Conservation (phyloP, 192 early-diverging fungal species). For the Radiomyces spectabilis region DNA sequence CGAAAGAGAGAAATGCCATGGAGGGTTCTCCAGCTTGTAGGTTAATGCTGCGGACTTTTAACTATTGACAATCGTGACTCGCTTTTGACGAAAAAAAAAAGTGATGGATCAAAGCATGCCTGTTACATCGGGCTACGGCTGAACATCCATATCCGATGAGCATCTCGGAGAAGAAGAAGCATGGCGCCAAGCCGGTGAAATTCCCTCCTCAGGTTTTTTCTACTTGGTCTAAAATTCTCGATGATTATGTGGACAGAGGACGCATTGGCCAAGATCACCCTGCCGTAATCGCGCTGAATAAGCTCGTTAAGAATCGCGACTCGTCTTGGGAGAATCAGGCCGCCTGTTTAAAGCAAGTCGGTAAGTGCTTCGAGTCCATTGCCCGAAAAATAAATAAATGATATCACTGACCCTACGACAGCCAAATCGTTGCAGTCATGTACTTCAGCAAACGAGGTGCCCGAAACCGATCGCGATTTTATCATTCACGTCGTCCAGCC, state of each 20-base stretch:
- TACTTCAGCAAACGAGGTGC: background rate
- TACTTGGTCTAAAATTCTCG: background rate
- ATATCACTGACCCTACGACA: background rate
- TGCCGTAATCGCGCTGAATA: background rate
- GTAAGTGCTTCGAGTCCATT: constrained; percentile 5
- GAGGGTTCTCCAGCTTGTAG: too few species aligned
- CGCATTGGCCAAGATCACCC: background rate
- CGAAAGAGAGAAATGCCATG: too few species aligned
- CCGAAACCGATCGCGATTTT: constrained; percentile 1
- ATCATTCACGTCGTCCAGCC: constrained; percentile 15
- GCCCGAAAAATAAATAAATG: background rate
- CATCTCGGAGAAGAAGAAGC: too few species aligned
- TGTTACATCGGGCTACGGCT: too few species aligned
- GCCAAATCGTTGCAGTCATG: background rate
- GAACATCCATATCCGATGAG: too few species aligned
- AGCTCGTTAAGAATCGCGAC: constrained; percentile 2
- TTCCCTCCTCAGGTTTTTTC: background rate
- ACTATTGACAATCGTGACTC: too few species aligned
- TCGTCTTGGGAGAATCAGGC: constrained; percentile 21
- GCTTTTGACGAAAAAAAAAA: too few species aligned
- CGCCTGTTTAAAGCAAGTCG: constrained; percentile 21
- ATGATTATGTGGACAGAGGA: background rate
- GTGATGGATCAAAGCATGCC: too few species aligned
- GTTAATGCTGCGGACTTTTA: too few species aligned
- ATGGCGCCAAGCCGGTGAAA: background rate